Evolutionary conservation across 371 early-diverging fungal genomes (phyloP), one percentile per base, ranked within the genome.

Genomic region (Mortierella sp.): DNA sequence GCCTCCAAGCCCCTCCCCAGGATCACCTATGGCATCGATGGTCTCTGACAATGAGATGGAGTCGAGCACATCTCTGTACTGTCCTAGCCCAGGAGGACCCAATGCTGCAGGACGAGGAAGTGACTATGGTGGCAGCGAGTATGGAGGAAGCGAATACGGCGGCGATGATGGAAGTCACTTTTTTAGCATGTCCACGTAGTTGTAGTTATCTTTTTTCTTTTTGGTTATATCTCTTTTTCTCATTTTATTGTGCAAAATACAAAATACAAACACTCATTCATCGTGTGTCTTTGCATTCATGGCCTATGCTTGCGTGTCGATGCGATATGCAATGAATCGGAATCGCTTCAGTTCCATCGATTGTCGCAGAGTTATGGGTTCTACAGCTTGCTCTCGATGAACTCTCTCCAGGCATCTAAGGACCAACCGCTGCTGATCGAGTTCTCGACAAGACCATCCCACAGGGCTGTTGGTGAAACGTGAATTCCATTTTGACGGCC

Each of bases 401-500:
- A 91, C 24, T 86, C 81, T 60, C 86, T 67, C 91, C 92, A 94
- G 76, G 91, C 84, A 9, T 86, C 83, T 27, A 90, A 68, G 0
- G 83, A 80, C 94, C 94, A 94, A 14, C 89, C 76, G 46, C 89
- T 88, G 19, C 90, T 90, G 6, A 93, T 86, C 23, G 71, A 70
- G 70, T 90, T 86, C 51, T 93, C 92, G 11, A 80, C 80, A 26
- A 92, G 48, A 9, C 94, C 93, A 70, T 94, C 90, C 58, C 86
- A 82, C 4, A 92, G 66, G 4, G 89, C 88, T 2, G 94, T 92
- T 3, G 94, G 94, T 32, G 88, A 87, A 31, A 91, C 91, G 68
- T 94, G 94, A 65, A 94, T 87, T 12, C 90, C 90, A 3, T 32
- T 69, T 55, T 90, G 89, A 53, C 94, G 88, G 1, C 83, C 89